phyloP scores from a whole-genome alignment of 2,329 filamentous ascomycete genomes.

The Diplodia scrobiculata region DNA sequence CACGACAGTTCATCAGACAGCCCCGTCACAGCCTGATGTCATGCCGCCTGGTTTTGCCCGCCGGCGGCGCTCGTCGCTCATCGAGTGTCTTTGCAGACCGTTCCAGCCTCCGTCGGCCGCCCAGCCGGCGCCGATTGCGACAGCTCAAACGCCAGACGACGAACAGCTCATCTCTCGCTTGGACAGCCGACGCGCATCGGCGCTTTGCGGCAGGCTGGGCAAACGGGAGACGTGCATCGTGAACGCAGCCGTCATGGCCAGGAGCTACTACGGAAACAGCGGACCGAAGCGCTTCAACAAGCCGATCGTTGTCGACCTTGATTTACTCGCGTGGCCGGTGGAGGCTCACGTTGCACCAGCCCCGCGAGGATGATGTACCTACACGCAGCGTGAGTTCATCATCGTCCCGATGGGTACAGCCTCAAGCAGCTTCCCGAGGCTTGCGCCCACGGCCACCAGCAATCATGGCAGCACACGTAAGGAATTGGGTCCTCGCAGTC shows the following conservation, averaged over 20 bases:
- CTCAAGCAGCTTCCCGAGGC: constrained; percentile 16
- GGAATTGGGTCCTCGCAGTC: constrained; percentile 9
- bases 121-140: constrained; percentile 9
- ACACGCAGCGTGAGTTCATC: constrained; percentile 6
- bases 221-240: constrained; percentile 73
- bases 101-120: not conserved
- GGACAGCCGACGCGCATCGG: constrained; percentile 32
- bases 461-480: constrained; percentile 28
- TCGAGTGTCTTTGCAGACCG: constrained; percentile 3
- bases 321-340: constrained; percentile 56
- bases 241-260: constrained; percentile 75
- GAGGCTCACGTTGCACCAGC: constrained; percentile 6
- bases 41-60: constrained; percentile 5
- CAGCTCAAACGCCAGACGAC: constrained; percentile 1
- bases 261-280: constrained; percentile 52
- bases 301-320: constrained; percentile 80
- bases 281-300: constrained; percentile 70
- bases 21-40: constrained; percentile 24
- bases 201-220: constrained; percentile 37
- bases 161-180: constrained; percentile 30
- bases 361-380: not conserved
- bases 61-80: no score
- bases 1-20: constrained; percentile 18
- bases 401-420: constrained; percentile 7
- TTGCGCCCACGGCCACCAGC: not conserved